Percentiles rank a stretch among this genome's conserved stretches.
Evolutionary conservation across 176 grass and related monocot genomes (phyloP).

Genomic region (Calamus simplicifolius): DNA sequence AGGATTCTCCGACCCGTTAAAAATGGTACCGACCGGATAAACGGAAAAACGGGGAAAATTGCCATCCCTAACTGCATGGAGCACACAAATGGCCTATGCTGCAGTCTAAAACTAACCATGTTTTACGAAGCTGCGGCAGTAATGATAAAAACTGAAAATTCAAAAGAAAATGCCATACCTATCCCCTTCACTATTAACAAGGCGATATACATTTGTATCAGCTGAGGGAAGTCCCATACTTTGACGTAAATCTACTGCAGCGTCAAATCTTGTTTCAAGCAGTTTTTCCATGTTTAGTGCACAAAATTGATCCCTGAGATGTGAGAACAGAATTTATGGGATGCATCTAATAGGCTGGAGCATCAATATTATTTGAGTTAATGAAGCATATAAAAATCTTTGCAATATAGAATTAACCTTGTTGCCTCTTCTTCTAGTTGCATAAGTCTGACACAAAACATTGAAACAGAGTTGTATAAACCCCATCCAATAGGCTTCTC

Average conservation of each 20-base stretch:
- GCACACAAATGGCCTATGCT: too few species aligned
- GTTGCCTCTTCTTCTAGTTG: constrained; percentile 82
- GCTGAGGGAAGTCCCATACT: constrained; percentile 60
- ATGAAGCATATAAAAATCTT: not conserved
- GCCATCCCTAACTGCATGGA: too few species aligned
- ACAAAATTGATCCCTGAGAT: constrained; percentile 59
- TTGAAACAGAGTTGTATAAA: constrained; percentile 87
- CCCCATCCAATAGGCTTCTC: constrained; percentile 87
- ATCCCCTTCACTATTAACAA: constrained; percentile 95
- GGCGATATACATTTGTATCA: constrained; percentile 78
- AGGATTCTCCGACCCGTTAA: too few species aligned
- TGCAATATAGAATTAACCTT: constrained; percentile 33
- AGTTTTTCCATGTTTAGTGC: constrained; percentile 80
- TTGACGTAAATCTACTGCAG: constrained; percentile 46
- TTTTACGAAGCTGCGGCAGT: too few species aligned
- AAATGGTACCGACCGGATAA: too few species aligned
- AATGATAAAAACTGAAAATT: constrained; percentile 3
- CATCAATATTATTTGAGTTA: not conserved
- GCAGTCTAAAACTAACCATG: too few species aligned
- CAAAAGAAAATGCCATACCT: constrained; percentile 33
- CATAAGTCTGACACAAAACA: constrained; percentile 95
- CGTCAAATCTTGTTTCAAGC: constrained; percentile 74
- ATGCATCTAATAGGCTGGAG: not conserved
- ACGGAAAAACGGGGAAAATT: too few species aligned
- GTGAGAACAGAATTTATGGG: not conserved